Base-by-base conservation (phyloP, 805 yeast genomes). In the Ogataea polymorpha region DNA sequence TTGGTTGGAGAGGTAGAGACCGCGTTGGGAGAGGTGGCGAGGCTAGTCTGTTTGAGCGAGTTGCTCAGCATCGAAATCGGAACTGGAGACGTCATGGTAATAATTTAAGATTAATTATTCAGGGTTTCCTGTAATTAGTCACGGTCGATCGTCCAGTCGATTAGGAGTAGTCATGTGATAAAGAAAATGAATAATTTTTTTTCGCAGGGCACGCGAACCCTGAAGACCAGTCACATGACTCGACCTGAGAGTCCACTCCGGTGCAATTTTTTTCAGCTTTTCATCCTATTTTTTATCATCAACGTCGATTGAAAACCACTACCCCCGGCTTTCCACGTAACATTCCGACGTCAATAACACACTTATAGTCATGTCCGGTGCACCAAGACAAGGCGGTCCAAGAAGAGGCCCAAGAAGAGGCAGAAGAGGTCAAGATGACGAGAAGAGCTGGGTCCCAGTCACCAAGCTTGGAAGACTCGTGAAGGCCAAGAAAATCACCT, bases 391-490 rank as follows among this genome's bases (percentile, higher is more conserved):
- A 52, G 82, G 80, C 54, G 74, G 78, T 54, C 69, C 77, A 63
- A 48, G 51, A 48, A 72, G 79, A 65, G 80, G 85, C 50, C 72
- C 76, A 62, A 64, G 70, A 52, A 58, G 73, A 71, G 79, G 85
- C 49, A 83, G 90, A 62, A 76, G 85, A 69, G 80, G 90, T 72
- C 77, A 77, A 65, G 80, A 77, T 59, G 97, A 91, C 77, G 98
- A 93, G 82, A 90, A 91, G 80, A 96, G 95, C 66, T 93, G 99
- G 99, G 82, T 82, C 66, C 99, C 99, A 78, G 98, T 93, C 71
- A 93, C 99, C 93, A 93, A 93, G 84, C 86, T 93, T 71, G 99
- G 99, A 77, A 91, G 99, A 85, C 84, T 93, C 68, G 99, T 93
- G 61, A 88, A 89, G 80, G 96, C 97, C 67, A 96, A 96, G 74